phyloP scores from a whole-genome alignment of 305 asterid species.

The Fraxinus albicans region DNA sequence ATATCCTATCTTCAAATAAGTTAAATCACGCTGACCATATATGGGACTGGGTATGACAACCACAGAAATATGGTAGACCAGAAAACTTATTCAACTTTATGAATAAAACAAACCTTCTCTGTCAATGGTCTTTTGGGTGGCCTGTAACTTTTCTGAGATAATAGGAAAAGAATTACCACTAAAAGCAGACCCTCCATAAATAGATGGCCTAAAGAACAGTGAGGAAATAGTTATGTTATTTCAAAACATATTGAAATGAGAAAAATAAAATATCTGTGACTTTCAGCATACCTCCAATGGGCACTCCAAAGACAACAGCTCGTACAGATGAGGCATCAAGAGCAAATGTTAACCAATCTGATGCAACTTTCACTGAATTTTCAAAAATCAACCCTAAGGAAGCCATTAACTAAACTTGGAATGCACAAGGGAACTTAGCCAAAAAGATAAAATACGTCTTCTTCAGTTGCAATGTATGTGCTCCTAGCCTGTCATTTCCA shows the following conservation, averaged over 20 bases:
- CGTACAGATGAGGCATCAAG: slow-evolving; percentile 71
- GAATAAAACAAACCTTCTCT: slow-evolving; percentile 54
- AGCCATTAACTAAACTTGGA: slow-evolving; percentile 41
- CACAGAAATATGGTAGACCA: slow-evolving; percentile 4
- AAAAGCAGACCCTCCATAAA: slow-evolving; percentile 89
- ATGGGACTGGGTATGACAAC: not conserved
- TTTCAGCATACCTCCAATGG: slow-evolving; percentile 62
- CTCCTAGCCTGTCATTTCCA: slow-evolving; percentile 26
- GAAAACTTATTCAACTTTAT: slow-evolving; percentile 7
- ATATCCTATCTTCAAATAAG: not conserved
- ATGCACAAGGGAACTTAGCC: slow-evolving; percentile 4
- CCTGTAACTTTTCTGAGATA: slow-evolving; percentile 86
- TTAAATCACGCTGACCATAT: not conserved
- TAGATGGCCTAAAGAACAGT: slow-evolving; percentile 69
- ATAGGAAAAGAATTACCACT: slow-evolving; percentile 76
- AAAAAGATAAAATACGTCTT: slow-evolving; percentile 11
- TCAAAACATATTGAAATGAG: not conserved
- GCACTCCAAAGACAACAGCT: slow-evolving; percentile 90
- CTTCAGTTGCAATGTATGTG: slow-evolving; percentile 12
- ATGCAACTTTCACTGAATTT: slow-evolving; percentile 52
- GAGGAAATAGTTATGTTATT: not conserved
- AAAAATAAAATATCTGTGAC: not conserved
- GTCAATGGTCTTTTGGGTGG: slow-evolving; percentile 97
- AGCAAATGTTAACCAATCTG: slow-evolving; percentile 65
- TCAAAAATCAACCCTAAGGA: slow-evolving; percentile 40